Evolutionary conservation across 768 basidiomycete species (phyloP).

Genomic region (Lyophyllum decastes): DNA sequence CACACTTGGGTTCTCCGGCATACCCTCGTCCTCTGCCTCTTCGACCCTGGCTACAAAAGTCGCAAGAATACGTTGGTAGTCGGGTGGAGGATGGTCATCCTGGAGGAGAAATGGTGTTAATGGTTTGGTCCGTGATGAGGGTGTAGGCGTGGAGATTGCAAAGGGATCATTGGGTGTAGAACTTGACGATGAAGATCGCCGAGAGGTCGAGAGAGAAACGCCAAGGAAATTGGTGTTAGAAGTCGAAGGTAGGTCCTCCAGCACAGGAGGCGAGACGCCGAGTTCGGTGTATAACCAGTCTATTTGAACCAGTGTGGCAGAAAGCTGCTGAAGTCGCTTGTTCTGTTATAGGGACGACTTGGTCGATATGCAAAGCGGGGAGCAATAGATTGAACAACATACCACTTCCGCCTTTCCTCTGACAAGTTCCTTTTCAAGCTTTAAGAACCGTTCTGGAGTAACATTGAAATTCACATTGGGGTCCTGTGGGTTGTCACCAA

Average conservation of each 20-base stretch:
- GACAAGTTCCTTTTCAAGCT: slow-evolving; percentile 81
- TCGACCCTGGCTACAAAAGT: slow-evolving; percentile 66
- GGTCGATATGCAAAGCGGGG: background rate
- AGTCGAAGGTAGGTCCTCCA: slow-evolving; percentile 43
- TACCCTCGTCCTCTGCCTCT: slow-evolving; percentile 52
- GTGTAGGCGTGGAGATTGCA: slow-evolving; percentile 53
- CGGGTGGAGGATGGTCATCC: slow-evolving; percentile 29
- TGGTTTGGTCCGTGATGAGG: slow-evolving; percentile 38
- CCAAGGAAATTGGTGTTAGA: slow-evolving; percentile 22
- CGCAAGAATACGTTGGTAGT: slow-evolving; percentile 61
- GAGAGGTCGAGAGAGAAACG: slow-evolving; percentile 29
- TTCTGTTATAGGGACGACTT: slow-evolving; percentile 39
- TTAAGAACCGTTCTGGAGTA: slow-evolving; percentile 77
- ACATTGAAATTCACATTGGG: slow-evolving; percentile 62
- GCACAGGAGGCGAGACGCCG: slow-evolving; percentile 63
- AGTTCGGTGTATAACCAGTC: slow-evolving; percentile 85
- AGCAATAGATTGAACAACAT: slow-evolving; percentile 29
- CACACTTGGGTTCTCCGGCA: slow-evolving; percentile 35
- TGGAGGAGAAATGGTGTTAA: slow-evolving; percentile 39
- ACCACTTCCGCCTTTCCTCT: slow-evolving; percentile 87
- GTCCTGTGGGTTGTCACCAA: slow-evolving; percentile 39
- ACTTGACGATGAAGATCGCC: slow-evolving; percentile 36
- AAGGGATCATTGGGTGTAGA: slow-evolving; percentile 47
- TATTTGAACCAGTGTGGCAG: slow-evolving; percentile 68
- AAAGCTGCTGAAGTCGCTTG: slow-evolving; percentile 67